Conservation (phyloP, 164 flowering plant genomes). For the Akebia trifoliata region DNA sequence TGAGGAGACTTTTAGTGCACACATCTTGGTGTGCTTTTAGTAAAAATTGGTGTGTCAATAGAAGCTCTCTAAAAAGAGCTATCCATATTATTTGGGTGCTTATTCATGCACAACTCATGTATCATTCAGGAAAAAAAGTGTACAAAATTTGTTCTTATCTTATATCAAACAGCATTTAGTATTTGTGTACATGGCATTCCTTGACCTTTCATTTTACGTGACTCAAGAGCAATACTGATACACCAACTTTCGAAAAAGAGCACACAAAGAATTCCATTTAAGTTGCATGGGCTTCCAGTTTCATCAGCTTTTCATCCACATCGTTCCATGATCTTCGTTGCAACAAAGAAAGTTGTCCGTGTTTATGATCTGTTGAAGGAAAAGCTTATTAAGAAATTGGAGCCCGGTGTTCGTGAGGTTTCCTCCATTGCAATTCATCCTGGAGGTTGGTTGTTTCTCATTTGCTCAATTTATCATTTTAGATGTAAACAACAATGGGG, state of each 20-base stretch:
- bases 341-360: constrained; percentile 82
- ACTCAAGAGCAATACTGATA: constrained; percentile 74
- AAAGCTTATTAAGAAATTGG: constrained; percentile 78
- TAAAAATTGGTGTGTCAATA: too few relatives aligned
- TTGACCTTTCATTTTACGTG: constrained; percentile 61
- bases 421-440: constrained; percentile 97
- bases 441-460: constrained; percentile 46
- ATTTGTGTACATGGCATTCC: too few relatives aligned
- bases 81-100: too few relatives aligned
- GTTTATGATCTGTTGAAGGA: constrained; percentile 75
- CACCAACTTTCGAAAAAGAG: constrained; percentile 82
- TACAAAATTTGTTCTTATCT: too few relatives aligned
- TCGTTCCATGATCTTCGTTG: constrained; percentile 62
- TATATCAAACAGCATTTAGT: too few relatives aligned
- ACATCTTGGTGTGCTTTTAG: too few relatives aligned
- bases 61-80: too few relatives aligned
- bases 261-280: constrained; percentile 65
- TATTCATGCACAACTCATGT: too few relatives aligned
- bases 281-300: constrained; percentile 87
- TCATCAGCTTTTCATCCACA: constrained; percentile 81
- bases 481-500: too few relatives aligned
- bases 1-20: too few relatives aligned
- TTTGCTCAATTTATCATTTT: neutral
- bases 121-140: too few relatives aligned
- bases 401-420: constrained; percentile 75